Base-by-base conservation (phyloP, 495 filamentous ascomycete species). In the Alectoria sarmentosa region DNA sequence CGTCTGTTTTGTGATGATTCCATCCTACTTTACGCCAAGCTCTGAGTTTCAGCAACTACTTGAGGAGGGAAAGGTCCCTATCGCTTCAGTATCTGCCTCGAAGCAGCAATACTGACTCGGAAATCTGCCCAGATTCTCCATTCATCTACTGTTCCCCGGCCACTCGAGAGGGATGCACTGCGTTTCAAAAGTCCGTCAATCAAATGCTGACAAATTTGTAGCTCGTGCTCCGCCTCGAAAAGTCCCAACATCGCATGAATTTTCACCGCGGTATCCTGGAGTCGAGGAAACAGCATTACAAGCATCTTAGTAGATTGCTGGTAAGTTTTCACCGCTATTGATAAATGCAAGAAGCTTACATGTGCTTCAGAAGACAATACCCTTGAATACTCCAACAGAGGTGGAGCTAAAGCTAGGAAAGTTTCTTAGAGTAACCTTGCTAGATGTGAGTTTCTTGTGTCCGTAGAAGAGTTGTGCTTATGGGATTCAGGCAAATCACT, bases 81-180 rank as follows among this genome's bases (percentile, higher is more conserved):
- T 28, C 23, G 48, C 41, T 44, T 8, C 17, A 5, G 21, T 34
- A 13, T 8, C 21, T 2, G 8, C 15, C 5, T 17, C 21, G 52
- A 21, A 55, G 30, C 30, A 55, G 17, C n/a, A n/a, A 55, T 36
- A 36, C 30, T 55, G 17, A 55, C 28, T 19, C 52, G 2, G 15
- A 55, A 17, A 55, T 7, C 30, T 55, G 15, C 30, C 17, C 30
- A 55, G 52, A 11, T n/a, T 32, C 30, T 34, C 21, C 90, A 0
- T 96, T 95, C 69, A 84, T 98, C 55, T 96, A 96, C 73, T 96
- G 92, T 75, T 96, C 92, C 14, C 80, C 87, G 3, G 88, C 89
- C 5, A 96, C 93, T 0, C 85, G 82, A 69, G 89, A 92, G 74
- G 86, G 92, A 74, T 60, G 64, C 58, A 21, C 44, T 26, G n/a